Base-by-base conservation (phyloP, 768 basidiomycete species). In the Mycena vulgaris region DNA sequence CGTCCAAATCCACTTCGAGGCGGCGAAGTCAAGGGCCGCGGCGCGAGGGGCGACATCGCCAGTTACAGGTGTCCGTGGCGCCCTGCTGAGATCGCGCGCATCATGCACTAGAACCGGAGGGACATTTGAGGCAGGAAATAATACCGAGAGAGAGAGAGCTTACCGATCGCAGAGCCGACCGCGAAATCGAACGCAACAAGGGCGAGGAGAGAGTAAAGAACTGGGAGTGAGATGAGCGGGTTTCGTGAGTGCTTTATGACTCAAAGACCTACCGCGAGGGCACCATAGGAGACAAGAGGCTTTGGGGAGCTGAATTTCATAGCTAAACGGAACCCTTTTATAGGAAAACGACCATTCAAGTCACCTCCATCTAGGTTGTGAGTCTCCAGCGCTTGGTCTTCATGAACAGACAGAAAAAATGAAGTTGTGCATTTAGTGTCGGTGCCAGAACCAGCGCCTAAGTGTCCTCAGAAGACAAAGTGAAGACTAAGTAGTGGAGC, bases 1-100 rank as follows among this genome's bases (percentile, higher is more conserved):
- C 2, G 72, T 78, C 82, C 81, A 83, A 57, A 83, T 81, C 80
- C 80, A 82, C 25, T n/a, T 42, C 51, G 66, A 66, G 6, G 30
- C 25, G 27, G 35, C 30, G 49, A 71, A 68, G 66, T 56, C 58
- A 21, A 73, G 69, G 17, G 65, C 64, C 25, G 59, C 40, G 39
- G 58, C 55, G 47, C 49, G 62, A 45, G 42, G 21, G n/a, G n/a
- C n/a, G n/a, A n/a, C n/a, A n/a, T n/a, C n/a, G n/a, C n/a, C n/a
- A n/a, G n/a, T n/a, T n/a, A n/a, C n/a, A n/a, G n/a, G n/a, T n/a
- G n/a, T n/a, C n/a, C n/a, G n/a, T n/a, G n/a, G n/a, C n/a, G n/a
- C n/a, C n/a, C n/a, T n/a, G n/a, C n/a, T n/a, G n/a, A n/a, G n/a
- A n/a, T n/a, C n/a, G n/a, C n/a, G n/a, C n/a, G n/a, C n/a, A n/a